Base-by-base conservation (phyloP, 176 grass and related monocot species). In the Carex parvula region DNA sequence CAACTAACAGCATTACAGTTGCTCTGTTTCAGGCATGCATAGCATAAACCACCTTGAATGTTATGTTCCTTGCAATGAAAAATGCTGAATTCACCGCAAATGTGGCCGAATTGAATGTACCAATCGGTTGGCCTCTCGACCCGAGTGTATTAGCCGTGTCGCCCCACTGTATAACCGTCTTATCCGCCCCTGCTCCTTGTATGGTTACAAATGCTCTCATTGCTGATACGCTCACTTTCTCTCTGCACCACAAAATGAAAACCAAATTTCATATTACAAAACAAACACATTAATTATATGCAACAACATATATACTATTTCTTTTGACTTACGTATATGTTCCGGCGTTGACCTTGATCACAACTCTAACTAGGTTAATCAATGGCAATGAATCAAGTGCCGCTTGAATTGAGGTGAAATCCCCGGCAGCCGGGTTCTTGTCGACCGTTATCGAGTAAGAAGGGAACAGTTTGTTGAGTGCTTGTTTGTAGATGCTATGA, bases 31-130 rank as follows among this genome's bases (percentile, higher is more conserved):
- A 64, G 60, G 46, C 41, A 30, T 65, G 32, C 60, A 44, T 64
- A 18, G 17, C 37, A 22, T 64, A 18, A 32, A 69, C 79, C 85
- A 94, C 94, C 92, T 92, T 97, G 86, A 97, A 97, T 0, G 94
- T 97, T 59, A 97, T 92, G 89, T 99, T 95, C 89, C 81, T 95
- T 57, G 96, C 96, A 39, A 95, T 86, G 87, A 99, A 99, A 88
- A 89, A 99, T 35, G 88, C 88, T 39, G 96, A 83, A 89, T 99
- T 99, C 15, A 95, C 93, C 3, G 93, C 96, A 79, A 99, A 99
- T 13, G 96, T 95, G 6, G 96, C 96, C 24, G 96, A 99, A 65
- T 86, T 86, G 88, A 85, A 94, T 3, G 92, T 97, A 71, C 91
- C 94, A 6, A 97, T 86, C 3, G 94, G 90, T 22, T 85, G 88